Evolutionary conservation across 306 rosid genomes (phyloP).

Genomic region (Fagus sylvatica): DNA sequence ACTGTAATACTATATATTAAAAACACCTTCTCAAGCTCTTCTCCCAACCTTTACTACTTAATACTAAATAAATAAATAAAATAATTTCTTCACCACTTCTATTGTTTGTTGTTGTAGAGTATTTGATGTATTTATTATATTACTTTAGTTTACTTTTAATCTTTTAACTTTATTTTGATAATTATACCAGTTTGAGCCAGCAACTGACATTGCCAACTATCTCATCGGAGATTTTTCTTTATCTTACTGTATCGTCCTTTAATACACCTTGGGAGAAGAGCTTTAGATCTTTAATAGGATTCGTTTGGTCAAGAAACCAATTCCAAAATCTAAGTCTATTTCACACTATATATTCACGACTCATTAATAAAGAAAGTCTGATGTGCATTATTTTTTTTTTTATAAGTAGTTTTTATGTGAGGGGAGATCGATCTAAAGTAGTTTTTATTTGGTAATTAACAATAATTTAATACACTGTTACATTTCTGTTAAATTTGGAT

Average conservation of each 20-base stretch:
- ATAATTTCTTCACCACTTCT: neutral
- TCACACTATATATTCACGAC: slow-evolving; percentile 22
- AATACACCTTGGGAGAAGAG: slow-evolving; percentile 54
- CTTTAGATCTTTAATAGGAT: slow-evolving; percentile 45
- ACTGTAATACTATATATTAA: slow-evolving; percentile 38
- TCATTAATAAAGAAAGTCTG: too few relatives aligned
- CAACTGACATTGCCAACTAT: slow-evolving; percentile 85
- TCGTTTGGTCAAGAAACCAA: slow-evolving; percentile 58
- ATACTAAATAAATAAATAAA: too few relatives aligned
- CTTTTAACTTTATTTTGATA: slow-evolving; percentile 22
- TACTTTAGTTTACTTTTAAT: neutral
- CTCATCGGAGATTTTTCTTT: slow-evolving; percentile 35
- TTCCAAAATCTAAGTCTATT: slow-evolving; percentile 48
- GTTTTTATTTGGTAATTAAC: too few relatives aligned
- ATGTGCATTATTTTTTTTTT: slow-evolving; percentile 26
- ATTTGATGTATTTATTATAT: slow-evolving; percentile 31
- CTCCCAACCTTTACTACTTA: slow-evolving; percentile 26
- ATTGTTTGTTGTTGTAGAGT: neutral
- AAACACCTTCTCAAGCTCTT: slow-evolving; percentile 32
- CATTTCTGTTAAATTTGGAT: too few relatives aligned
- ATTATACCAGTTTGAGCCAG: slow-evolving; percentile 63
- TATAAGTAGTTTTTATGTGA: neutral
- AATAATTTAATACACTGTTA: too few relatives aligned
- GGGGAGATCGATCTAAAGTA: too few relatives aligned
- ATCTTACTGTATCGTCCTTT: slow-evolving; percentile 60